Base-by-base conservation (phyloP, 208 protist genomes). In the Leishmania arabica region DNA sequence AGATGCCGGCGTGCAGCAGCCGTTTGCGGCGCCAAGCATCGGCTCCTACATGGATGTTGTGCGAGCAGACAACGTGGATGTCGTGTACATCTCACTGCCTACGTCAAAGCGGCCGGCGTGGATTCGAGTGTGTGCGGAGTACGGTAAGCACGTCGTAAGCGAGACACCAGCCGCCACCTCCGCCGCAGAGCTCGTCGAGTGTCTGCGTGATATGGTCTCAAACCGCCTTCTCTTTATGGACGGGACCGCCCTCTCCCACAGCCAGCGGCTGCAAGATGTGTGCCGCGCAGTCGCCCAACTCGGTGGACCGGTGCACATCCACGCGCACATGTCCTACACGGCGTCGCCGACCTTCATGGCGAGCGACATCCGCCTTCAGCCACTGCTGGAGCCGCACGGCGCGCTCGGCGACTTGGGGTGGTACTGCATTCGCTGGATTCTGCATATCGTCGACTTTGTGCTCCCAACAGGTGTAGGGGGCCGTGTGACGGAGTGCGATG, bases 31-130 rank as follows among this genome's bases (percentile, higher is more conserved):
- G 24, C 86, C 87, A 13, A 47, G 54, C 11, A 68, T 92, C 51
- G 84, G 81, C 13, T 85, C 78, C 54, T 95, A 95, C 79, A 86
- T 89, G n/a, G 86, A 91, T 53, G 88, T 93, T 3, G 82, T 95
- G 15, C 71, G 77, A 27, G 80, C 87, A 3, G 66, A 73, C 6
- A 77, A 88, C 51, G 90, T 95, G 51, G 90, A 94, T 75, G 86
- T 95, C 24, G 92, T 95, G 69, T 94, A 94, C 83, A 93, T 94
- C 64, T 80, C 92, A 8, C 81, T 95, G 76, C 92, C 92, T 5
- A 85, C 88, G 2, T 78, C 82, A 40, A 69, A 78, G 31, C 90
- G 92, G 15, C 78, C 91, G 54, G 74, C 80, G 72, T 95, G 90
- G 90, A 83, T 95, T 42, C 80, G 85, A 19, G 74, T 85, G 64